phyloP scores from a whole-genome alignment of 805 yeast genomes.

The Kodamaea nitidulidarum region DNA sequence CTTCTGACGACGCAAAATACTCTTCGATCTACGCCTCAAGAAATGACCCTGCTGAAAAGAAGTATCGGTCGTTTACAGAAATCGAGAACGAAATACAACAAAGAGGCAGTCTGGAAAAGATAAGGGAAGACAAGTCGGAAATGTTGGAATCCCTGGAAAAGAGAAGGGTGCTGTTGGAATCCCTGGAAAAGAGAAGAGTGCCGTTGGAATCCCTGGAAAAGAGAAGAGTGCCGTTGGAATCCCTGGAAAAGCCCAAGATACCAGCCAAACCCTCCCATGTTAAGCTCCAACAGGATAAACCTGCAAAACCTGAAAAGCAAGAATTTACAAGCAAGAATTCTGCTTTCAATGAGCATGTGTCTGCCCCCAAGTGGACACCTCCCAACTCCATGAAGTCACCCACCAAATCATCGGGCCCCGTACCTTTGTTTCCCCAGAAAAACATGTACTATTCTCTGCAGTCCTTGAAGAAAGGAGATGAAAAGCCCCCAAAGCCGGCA shows the following conservation, averaged over 20 bases:
- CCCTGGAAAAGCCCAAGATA: neutral
- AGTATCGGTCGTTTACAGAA: slow-evolving; percentile 11
- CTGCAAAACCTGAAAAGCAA: slow-evolving; percentile 6
- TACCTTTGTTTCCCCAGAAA: slow-evolving; percentile 13
- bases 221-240: neutral
- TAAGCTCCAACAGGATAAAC: neutral
- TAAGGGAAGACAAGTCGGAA: too few relatives aligned
- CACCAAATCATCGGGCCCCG: slow-evolving; percentile 9
- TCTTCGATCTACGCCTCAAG: slow-evolving; percentile 6
- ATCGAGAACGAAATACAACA: slow-evolving; percentile 21
- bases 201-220: too few relatives aligned
- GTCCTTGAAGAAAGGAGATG: slow-evolving; percentile 9
- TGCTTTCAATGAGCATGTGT: neutral
- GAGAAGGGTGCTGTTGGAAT: neutral
- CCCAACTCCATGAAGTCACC: slow-evolving; percentile 7
- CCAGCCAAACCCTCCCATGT: neutral
- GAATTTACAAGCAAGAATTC: neutral
- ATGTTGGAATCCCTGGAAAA: too few relatives aligned
- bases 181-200: neutral
- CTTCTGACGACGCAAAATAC: neutral
- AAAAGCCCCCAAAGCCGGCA: slow-evolving; percentile 9
- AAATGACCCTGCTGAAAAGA: slow-evolving; percentile 3
- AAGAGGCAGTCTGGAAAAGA: slow-evolving; percentile 1
- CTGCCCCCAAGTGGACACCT: slow-evolving; percentile 6
- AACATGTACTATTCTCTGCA: slow-evolving; percentile 12